Base-by-base conservation (phyloP, 768 basidiomycete species). In the Cystobasidium onofrii region DNA sequence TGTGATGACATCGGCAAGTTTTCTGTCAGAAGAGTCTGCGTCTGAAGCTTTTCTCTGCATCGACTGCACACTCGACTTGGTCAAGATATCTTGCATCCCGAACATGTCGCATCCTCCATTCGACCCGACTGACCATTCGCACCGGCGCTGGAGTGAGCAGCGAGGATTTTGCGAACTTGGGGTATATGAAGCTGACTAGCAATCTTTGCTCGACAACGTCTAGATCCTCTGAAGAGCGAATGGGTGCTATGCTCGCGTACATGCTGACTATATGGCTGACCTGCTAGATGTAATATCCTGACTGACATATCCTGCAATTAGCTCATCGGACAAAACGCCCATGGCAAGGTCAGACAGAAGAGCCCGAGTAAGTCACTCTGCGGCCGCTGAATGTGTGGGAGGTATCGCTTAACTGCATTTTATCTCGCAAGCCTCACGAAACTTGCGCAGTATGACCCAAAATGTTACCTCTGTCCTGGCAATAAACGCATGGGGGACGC, bases 261-360 rank as follows among this genome's bases (percentile, higher is more conserved):
- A 27, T 29, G 66, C 55, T 46, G 23, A 10, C 31, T 27, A 4
- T 3, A 18, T 20, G 18, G 17, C 27, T 1, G 20, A 0, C 1
- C 66, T 29, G 1, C 39, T 13, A 7, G 33, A n/a, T 6, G 7
- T 39, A 6, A 31, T 39, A 18, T 31, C 9, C 25, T 15, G 33
- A 20, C 43, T 36, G 25, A 1, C 25, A 18, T 31, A 15, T 46
- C 1, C 17, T 7, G 39, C n/a, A 39, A 39, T 39, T 64, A 78
- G 76, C 92, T 0, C 92, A 95, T 81, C 89, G 93, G 64, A 91
- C 85, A 9, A 91, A 90, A 78, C 87, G 93, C 23, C 93, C 93
- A 17, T 96, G 93, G 93, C 85, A 88, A 46, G 92, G 92, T 34
- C 91, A 94, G 80, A 86, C 87, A 0, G 92, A 95, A 75, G 80